phyloP scores from a whole-genome alignment of 257 asterid species.

The Rehmannia glutinosa region DNA sequence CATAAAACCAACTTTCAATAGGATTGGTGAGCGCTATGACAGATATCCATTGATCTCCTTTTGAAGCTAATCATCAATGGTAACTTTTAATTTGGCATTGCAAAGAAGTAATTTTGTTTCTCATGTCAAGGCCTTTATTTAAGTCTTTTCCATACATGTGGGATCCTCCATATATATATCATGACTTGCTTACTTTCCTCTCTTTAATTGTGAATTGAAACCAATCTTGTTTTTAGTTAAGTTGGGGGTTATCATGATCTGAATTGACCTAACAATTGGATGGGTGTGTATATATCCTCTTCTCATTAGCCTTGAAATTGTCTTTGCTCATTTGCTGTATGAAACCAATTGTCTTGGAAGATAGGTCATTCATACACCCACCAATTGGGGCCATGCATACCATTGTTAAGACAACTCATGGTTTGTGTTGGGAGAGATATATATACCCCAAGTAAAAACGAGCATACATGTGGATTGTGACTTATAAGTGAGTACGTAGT shows the following conservation, averaged over 20 bases:
- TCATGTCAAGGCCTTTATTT: background rate
- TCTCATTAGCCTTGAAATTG: too few relatives aligned
- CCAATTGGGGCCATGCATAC: background rate
- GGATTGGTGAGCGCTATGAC: too few relatives aligned
- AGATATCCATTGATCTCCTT: constrained; percentile 18
- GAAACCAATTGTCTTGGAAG: constrained; percentile 5
- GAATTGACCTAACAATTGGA: constrained; percentile 9
- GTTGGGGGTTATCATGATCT: background rate
- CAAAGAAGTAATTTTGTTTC: background rate
- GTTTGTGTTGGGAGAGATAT: too few relatives aligned
- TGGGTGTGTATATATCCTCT: background rate
- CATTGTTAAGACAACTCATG: constrained; percentile 17
- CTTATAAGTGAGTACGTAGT: too few relatives aligned
- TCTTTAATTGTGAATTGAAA: background rate
- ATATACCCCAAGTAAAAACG: too few relatives aligned
- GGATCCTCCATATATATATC: too few relatives aligned
- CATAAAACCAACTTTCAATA: constrained; percentile 3
- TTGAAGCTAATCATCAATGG: constrained; percentile 6
- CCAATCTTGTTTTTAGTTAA: background rate
- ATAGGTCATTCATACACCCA: constrained; percentile 15
- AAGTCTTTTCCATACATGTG: background rate
- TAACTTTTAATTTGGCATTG: background rate
- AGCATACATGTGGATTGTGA: too few relatives aligned
- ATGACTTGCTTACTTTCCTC: background rate
- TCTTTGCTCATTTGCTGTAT: too few relatives aligned